These are phyloP conservation scores for Colletotrichum gigasporum DNA, from an alignment of 2,329 filamentous ascomycete species.

Conservation along the genomic window DNA sequence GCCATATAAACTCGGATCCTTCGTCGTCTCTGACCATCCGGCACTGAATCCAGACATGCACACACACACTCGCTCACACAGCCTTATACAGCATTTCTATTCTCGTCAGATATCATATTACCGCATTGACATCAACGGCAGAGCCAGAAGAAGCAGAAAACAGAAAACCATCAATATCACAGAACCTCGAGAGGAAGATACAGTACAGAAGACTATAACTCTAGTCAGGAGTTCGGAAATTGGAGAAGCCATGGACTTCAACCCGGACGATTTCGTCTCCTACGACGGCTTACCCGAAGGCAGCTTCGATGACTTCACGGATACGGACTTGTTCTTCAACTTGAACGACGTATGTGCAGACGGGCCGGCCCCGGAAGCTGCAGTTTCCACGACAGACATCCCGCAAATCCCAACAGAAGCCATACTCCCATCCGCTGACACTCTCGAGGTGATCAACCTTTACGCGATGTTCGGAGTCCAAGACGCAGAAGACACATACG, in stretches of 20 bases:
- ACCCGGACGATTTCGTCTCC: not conserved
- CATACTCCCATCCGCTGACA: not conserved
- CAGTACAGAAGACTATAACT: not conserved
- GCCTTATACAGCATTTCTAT: not conserved
- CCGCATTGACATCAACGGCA: no score
- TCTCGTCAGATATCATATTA: no score
- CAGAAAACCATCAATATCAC: not conserved
- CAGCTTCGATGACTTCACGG: not conserved
- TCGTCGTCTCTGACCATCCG: not conserved
- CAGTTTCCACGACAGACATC: not conserved
- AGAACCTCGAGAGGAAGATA: not conserved
- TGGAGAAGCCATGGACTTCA: not conserved
- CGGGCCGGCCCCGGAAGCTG: not conserved
- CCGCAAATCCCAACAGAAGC: not conserved
- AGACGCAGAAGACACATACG: not conserved
- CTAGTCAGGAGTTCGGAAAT: not conserved
- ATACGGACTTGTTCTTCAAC: slow-evolving; percentile 1
- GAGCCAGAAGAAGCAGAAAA: no score
- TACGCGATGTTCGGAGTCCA: not conserved
- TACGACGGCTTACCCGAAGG: not conserved
- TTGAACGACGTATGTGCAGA: slow-evolving; percentile 1
- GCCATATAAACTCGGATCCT: not conserved
- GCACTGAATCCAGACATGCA: not conserved
- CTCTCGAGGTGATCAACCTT: not conserved
- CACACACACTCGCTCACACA: no score